Conservation (phyloP, 163 green algal genomes). For the Prototheca cutis region DNA sequence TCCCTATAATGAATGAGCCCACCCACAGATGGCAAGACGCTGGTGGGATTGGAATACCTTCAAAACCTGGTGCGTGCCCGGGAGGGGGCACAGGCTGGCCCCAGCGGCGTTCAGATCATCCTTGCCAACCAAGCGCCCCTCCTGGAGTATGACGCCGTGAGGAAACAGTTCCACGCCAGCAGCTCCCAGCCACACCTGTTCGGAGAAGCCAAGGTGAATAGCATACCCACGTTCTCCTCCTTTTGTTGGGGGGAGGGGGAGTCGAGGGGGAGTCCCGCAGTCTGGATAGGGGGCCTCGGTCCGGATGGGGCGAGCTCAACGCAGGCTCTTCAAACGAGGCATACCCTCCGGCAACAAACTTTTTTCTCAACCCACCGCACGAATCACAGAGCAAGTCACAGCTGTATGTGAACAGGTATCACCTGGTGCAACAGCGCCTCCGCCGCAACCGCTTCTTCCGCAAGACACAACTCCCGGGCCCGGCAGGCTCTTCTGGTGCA, state of each 20-base stretch:
- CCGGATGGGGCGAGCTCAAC: too few relatives aligned
- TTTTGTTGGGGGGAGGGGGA: too few relatives aligned
- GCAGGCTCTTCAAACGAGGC: too few relatives aligned
- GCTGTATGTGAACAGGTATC: conserved; percentile 59
- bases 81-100: background rate
- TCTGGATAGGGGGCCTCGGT: too few relatives aligned
- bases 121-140: background rate
- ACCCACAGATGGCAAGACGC: background rate
- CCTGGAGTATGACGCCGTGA: background rate
- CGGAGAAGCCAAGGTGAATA: conserved; percentile 27
- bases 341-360: too few relatives aligned
- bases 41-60: background rate
- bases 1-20: too few relatives aligned
- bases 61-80: background rate
- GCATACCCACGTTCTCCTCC: too few relatives aligned
- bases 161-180: background rate
- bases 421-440: conserved; percentile 70
- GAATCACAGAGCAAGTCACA: conserved; percentile 68
- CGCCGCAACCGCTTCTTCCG: conserved; percentile 53
- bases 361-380: too few relatives aligned
- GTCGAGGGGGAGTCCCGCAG: too few relatives aligned
- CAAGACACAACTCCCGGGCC: conserved; percentile 11
- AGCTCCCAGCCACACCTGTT: conserved; percentile 11
- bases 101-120: background rate
- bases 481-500: background rate